These are phyloP conservation scores for Agrocybe praecox DNA, from an alignment of 768 basidiomycete species.

Conservation along the genomic window DNA sequence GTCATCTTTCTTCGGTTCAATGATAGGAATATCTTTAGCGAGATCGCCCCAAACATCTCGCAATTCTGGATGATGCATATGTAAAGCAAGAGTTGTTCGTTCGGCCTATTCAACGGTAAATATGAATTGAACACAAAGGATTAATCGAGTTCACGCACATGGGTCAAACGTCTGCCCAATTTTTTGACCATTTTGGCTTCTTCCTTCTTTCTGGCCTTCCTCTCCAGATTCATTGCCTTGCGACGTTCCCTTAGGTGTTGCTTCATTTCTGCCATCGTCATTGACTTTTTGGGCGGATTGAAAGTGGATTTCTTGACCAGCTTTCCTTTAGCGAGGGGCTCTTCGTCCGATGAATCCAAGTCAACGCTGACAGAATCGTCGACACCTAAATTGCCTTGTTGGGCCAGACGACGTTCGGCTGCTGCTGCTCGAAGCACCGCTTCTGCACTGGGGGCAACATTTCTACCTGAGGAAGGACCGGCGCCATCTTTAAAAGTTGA, in stretches of 20 bases:
- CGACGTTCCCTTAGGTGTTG: conserved; percentile 22
- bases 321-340: conserved; percentile 34
- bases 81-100: conserved; percentile 62
- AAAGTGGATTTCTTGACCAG: neutral
- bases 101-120: conserved; percentile 54
- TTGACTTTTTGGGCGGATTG: conserved; percentile 15
- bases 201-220: conserved; percentile 41
- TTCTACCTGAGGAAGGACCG: conserved; percentile 36
- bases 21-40: conserved; percentile 58
- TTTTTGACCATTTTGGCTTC: conserved; percentile 51
- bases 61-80: conserved; percentile 79
- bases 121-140: neutral
- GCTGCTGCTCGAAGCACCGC: conserved; percentile 51
- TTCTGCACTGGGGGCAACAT: conserved; percentile 37
- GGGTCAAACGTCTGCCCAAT: conserved; percentile 76
- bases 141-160: conserved; percentile 40
- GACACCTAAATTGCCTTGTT: conserved; percentile 34
- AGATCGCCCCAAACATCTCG: conserved; percentile 88
- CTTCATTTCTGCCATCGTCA: conserved; percentile 37
- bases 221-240: conserved; percentile 21
- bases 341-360: conserved; percentile 28
- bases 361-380: conserved; percentile 29
- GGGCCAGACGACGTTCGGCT: conserved; percentile 53
- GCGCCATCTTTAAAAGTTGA: conserved; percentile 28
- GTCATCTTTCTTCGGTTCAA: conserved; percentile 67